A percentile compares a stretch with the other conserved stretches of the same genome.
phyloP scores from a whole-genome alignment of 2,329 filamentous ascomycete genomes.

The Paradendryphiella salina region DNA sequence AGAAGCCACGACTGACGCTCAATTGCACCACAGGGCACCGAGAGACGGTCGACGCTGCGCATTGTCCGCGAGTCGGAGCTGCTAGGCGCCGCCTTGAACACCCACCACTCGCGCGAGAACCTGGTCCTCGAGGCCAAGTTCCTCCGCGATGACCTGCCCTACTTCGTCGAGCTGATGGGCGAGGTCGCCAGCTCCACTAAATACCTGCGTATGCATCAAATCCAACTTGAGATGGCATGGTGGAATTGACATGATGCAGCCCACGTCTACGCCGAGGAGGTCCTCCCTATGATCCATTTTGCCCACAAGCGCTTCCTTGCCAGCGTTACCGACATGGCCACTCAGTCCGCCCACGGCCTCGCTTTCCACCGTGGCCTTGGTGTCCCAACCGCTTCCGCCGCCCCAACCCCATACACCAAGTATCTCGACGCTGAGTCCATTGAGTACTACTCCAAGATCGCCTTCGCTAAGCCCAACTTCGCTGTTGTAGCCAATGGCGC shows the following conservation, averaged over 20 bases:
- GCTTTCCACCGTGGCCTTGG: constrained; percentile 96
- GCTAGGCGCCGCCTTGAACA: constrained; percentile 83
- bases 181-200: constrained; percentile 89
- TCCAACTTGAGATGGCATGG: constrained; percentile 21
- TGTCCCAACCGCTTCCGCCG: constrained; percentile 71
- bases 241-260: constrained; percentile 56
- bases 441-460: constrained; percentile 72
- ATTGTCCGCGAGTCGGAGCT: constrained; percentile 96
- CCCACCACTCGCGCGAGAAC: constrained; percentile 91
- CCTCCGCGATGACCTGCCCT: constrained; percentile 91
- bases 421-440: constrained; percentile 80
- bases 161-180: constrained; percentile 93
- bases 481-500: constrained; percentile 90
- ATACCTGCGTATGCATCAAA: constrained; percentile 63
- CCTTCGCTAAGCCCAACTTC: constrained; percentile 88
- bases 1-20: constrained; percentile 29
- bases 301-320: constrained; percentile 73
- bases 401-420: constrained; percentile 71
- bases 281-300: constrained; percentile 74
- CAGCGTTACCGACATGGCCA: constrained; percentile 68
- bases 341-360: constrained; percentile 82
- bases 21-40: constrained; percentile 69
- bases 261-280: constrained; percentile 87
- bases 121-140: constrained; percentile 92
- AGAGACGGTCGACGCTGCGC: constrained; percentile 83